Evolutionary conservation across 208 protist species (phyloP), one percentile per base, ranked within the genome.

Genomic region (Trypanosoma brucei): DNA sequence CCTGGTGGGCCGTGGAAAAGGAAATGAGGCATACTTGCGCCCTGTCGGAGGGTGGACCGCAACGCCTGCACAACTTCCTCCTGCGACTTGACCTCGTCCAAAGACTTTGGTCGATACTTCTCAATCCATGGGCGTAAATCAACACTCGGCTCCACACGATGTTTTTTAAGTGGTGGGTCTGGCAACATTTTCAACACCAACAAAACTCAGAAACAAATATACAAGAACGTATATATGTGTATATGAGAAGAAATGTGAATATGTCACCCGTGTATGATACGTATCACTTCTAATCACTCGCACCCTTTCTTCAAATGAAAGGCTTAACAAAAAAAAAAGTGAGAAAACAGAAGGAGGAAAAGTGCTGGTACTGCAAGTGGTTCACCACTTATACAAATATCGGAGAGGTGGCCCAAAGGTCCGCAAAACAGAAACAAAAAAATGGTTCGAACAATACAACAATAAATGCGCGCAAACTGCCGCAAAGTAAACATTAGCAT

Each of bases 1-100:
- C 98, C 98, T 3, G 98, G 98, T 6, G 98, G 98, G 2, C 98
- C 98, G 84, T 99, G 98, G 66, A 99, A 99, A 14, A 99, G 80
- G 46, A 99, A 91, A 80, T 99, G 98, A 9, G 99, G 99, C 76
- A 99, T 87, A 70, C 98, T 91, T 22, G 76, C 66, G 11, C 79
- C 83, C 36, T 82, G 71, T 44, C 86, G 61, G 5, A 99, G 72
- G 53, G 91, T 94, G n/a, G 80, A 73, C 8, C 94, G 87, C 13
- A 99, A 78, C 7, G 97, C 87, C 5, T 39, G 76, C 8, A 99
- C 85, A 13, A 97, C 96, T 62, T 98, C 97, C 30, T 97, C 88
- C 76, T 99, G 98, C 61, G 98, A 81, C 49, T 97, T 87, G 34
- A 99, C 91, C 46, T 99, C 95, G 35, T 84, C 80, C 1, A 99